A percentile compares a stretch with the other conserved stretches of the same genome.
Conservation (phyloP, 768 basidiomycete species). For the Tephrocybe sp. region DNA sequence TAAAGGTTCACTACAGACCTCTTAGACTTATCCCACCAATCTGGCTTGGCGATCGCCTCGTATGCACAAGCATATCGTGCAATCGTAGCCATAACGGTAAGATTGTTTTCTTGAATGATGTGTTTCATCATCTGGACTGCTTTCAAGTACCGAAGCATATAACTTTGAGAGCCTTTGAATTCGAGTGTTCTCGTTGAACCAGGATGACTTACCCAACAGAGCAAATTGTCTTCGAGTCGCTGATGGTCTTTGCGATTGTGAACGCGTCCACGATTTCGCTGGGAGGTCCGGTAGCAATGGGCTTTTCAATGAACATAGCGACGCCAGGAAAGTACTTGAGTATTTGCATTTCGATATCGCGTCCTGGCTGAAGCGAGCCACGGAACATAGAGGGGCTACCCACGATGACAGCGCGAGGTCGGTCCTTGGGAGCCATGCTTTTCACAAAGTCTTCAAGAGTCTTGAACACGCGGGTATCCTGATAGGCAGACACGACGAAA, state of each 20-base stretch:
- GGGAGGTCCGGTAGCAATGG: slow-evolving; percentile 78
- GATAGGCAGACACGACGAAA: slow-evolving; percentile 92
- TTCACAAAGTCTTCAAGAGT: slow-evolving; percentile 84
- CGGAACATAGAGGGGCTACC: slow-evolving; percentile 95
- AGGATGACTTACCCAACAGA: slow-evolving; percentile 72
- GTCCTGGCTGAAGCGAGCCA: slow-evolving; percentile 70
- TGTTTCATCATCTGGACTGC: slow-evolving; percentile 97
- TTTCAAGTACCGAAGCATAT: slow-evolving; percentile 92
- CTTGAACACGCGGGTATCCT: slow-evolving; percentile 82
- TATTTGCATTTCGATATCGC: slow-evolving; percentile 87
- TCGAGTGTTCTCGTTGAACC: not conserved
- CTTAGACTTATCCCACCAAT: slow-evolving; percentile 95
- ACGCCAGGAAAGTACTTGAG: slow-evolving; percentile 86
- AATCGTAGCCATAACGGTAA: slow-evolving; percentile 94
- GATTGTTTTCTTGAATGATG: slow-evolving; percentile 90
- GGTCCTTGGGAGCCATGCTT: slow-evolving; percentile 60
- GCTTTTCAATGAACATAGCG: slow-evolving; percentile 92
- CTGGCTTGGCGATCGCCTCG: slow-evolving; percentile 72
- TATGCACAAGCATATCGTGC: slow-evolving; percentile 94
- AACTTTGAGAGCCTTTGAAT: slow-evolving; percentile 43
- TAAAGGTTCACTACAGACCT: slow-evolving; percentile 40
- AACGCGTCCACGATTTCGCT: slow-evolving; percentile 69
- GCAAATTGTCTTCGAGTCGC: slow-evolving; percentile 71
- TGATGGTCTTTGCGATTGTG: slow-evolving; percentile 70
- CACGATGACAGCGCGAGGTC: slow-evolving; percentile 82